These are phyloP conservation scores for Hagleromyces aurorensis DNA, from an alignment of 805 yeast genomes.

Conservation along the genomic window DNA sequence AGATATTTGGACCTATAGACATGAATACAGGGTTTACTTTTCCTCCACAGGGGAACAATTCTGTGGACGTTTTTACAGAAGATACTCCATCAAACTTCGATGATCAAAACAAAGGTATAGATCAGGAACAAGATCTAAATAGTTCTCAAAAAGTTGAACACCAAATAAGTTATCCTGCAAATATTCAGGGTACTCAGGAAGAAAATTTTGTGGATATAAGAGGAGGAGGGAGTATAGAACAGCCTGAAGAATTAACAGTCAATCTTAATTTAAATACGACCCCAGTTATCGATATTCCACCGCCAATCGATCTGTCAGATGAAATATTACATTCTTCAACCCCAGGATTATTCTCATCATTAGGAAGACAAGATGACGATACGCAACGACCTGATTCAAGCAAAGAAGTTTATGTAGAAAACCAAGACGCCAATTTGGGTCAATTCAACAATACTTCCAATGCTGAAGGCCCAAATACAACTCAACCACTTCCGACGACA, in stretches of 20 bases:
- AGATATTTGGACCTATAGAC: no score
- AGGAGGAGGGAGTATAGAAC: neutral
- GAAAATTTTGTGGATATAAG: neutral
- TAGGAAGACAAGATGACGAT: neutral
- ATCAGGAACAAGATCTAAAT: neutral
- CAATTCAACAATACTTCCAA: neutral
- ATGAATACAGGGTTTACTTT: constrained; percentile 27
- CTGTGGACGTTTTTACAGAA: no score
- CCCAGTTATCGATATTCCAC: constrained; percentile 15
- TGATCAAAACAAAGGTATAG: neutral
- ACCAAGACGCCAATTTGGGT: constrained; percentile 1
- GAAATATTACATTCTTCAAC: constrained; percentile 1
- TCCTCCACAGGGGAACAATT: constrained; percentile 19
- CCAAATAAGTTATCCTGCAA: neutral
- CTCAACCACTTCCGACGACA: neutral
- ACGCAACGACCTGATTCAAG: constrained; percentile 2
- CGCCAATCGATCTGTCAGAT: constrained; percentile 10
- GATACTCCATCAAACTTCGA: neutral
- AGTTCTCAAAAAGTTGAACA: neutral
- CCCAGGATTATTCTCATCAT: neutral
- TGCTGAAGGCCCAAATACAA: neutral
- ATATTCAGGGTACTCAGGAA: neutral
- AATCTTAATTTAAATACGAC: constrained; percentile 2
- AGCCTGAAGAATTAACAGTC: neutral
- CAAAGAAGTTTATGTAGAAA: neutral